These are phyloP conservation scores for Phalaenopsis hybrid DNA, from an alignment of 116 monocot genomes.

Conservation along the genomic window DNA sequence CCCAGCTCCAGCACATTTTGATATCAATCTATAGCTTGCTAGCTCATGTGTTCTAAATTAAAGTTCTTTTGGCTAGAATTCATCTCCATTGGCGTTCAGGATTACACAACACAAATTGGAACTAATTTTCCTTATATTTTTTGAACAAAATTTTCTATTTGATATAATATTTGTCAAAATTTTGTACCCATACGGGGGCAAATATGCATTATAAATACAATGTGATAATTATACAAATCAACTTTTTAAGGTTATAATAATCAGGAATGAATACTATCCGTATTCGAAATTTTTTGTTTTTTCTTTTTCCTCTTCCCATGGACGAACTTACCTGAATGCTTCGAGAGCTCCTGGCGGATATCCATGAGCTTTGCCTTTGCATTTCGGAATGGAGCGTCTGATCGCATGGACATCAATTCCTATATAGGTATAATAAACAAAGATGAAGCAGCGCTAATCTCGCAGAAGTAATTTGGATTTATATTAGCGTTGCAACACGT, in stretches of 20 bases:
- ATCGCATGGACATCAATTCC: constrained; percentile 70
- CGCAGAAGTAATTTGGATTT: neutral
- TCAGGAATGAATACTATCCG: neutral
- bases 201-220: too few relatives aligned
- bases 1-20: too few relatives aligned
- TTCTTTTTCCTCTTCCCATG: constrained; percentile 44
- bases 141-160: neutral
- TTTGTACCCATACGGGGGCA: neutral
- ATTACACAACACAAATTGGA: too few relatives aligned
- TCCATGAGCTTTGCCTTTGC: constrained; percentile 79
- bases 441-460: neutral
- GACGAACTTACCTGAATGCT: constrained; percentile 22
- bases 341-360: constrained; percentile 49
- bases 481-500: neutral
- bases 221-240: too few relatives aligned
- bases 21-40: too few relatives aligned
- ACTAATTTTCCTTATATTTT: neutral
- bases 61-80: too few relatives aligned
- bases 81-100: too few relatives aligned
- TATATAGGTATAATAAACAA: constrained; percentile 13
- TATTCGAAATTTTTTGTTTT: constrained; percentile 28
- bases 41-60: too few relatives aligned
- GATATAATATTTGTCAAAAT: neutral
- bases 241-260: neutral
- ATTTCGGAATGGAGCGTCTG: constrained; percentile 85